Evolutionary conservation across 176 grass and related monocot species (phyloP), one percentile per base, ranked within the genome.

Genomic region (Eragrostis curvula): DNA sequence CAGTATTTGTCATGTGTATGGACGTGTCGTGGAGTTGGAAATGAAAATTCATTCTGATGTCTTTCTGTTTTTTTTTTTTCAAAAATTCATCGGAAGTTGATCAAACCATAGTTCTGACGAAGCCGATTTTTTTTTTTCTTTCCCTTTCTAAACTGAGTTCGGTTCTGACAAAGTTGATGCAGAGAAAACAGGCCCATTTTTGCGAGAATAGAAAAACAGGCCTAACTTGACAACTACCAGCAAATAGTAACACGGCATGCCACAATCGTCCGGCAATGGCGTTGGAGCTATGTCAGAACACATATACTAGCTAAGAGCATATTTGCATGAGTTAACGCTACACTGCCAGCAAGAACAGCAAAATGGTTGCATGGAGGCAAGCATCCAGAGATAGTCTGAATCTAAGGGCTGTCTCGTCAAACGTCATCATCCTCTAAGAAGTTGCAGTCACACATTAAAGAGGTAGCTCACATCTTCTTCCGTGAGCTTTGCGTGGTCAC

Each of bases 391-490:
- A 53, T 53, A 56, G 18, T n/a, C 52, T 56, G 52, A 56, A n/a
- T 36, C 52, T 56, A 56, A 21, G 52, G 52, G 1, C 18, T 56
- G 52, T n/a, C 52, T n/a, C 20, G 8, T 61, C 66, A 9, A 69
- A 69, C 24, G 9, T 44, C 66, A 43, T 6, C 30, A 41, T 17
- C 40, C 17, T 41, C 1, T 14, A 61, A 29, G 25, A 64, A 32
- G 57, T 45, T 4, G 29, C 24, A 28, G 53, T 75, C 76, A 88
- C 50, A 85, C 65, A 64, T 45, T 25, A 75, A 85, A 85, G 43
- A 90, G 71, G 29, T 79, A 87, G 75, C 72, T 79, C 21, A 85
- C 24, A 25, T 93, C 91, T 43, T 93, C 85, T 14, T 83, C 76
- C 8, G 84, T 90, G 32, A 93, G 87, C 39, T 20, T 3, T 5